phyloP scores from a whole-genome alignment of 345 rosid species.

The Lumnitzera littorea region DNA sequence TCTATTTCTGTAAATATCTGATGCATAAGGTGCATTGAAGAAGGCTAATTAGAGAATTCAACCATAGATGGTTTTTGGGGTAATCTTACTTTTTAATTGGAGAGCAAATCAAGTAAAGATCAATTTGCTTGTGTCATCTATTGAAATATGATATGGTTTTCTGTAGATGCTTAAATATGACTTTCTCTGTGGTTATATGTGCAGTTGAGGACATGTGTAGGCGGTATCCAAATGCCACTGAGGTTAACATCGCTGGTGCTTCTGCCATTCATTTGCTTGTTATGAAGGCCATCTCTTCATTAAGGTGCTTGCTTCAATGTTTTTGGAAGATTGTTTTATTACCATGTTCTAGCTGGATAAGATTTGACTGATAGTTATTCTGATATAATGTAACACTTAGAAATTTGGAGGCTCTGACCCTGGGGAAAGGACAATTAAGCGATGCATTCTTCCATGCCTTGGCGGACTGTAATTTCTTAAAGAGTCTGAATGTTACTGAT shows the following conservation, averaged over 20 bases:
- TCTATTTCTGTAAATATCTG: no score
- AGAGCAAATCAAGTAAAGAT: no score
- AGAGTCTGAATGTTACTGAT: constrained; percentile 64
- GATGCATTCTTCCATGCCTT: constrained; percentile 74
- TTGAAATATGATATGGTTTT: neutral
- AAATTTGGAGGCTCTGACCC: constrained; percentile 64
- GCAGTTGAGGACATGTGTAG: constrained; percentile 87
- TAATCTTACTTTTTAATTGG: no score
- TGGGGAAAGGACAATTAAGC: constrained; percentile 68
- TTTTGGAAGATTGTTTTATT: neutral
- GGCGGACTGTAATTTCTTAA: constrained; percentile 66
- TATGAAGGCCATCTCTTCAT: constrained; percentile 59
- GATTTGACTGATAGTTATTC: constrained; percentile 4
- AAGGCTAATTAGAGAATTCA: no score
- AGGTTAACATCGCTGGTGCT: constrained; percentile 68
- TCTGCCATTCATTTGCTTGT: constrained; percentile 54
- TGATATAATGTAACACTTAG: constrained; percentile 28
- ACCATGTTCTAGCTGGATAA: constrained; percentile 1
- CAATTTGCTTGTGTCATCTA: no score
- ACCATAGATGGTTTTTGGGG: no score
- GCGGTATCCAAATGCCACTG: constrained; percentile 83
- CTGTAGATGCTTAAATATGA: neutral
- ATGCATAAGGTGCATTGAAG: no score
- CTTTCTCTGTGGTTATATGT: constrained; percentile 8
- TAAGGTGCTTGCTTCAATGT: constrained; percentile 37